Evolutionary conservation across 495 filamentous ascomycete species (phyloP), one percentile per base, ranked within the genome.

Genomic region (Astrothelium macrocarpum): DNA sequence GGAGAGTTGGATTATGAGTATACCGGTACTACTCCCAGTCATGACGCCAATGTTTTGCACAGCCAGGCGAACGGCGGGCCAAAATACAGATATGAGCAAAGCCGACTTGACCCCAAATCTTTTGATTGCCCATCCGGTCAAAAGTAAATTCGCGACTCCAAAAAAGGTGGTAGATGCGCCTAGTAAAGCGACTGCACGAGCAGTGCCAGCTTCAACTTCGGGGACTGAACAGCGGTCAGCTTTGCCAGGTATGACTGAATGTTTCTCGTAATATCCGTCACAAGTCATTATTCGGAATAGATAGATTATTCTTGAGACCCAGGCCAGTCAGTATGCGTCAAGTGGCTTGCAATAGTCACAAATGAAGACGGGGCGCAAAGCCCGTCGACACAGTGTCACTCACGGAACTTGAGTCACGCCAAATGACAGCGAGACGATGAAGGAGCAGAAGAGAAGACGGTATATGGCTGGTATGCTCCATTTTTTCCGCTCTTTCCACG

Each of bases 271-370:
- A 70, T 80, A 85, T 59, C 78, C 76, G 53, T 84, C 79, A 70
- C 82, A 85, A 62, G 78, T 79, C 82, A 85, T 83, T 23, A 82
- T 66, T 46, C 80, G 77, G 62, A 85, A 83, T 18, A 78, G 81
- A 64, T 84, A 84, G 62, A 84, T 78, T 31, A 85, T 75, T 32
- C 78, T 82, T 49, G 20, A 1, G 1, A n/a, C n/a, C n/a, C n/a
- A n/a, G n/a, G n/a, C n/a, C n/a, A n/a, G n/a, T n/a, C n/a, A n/a
- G n/a, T n/a, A n/a, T n/a, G n/a, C n/a, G n/a, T n/a, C n/a, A n/a
- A n/a, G n/a, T n/a, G n/a, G n/a, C n/a, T n/a, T n/a, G n/a, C n/a
- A n/a, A n/a, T 65, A 2, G 23, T n/a, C 28, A 20, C 65, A 39
- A 23, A 10, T 25, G 53, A 63, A 5, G 2, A 23, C 39, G 59